phyloP scores from a whole-genome alignment of 1,284 basidiomycete genomes.

The Cryptococcus jaspeensis region DNA sequence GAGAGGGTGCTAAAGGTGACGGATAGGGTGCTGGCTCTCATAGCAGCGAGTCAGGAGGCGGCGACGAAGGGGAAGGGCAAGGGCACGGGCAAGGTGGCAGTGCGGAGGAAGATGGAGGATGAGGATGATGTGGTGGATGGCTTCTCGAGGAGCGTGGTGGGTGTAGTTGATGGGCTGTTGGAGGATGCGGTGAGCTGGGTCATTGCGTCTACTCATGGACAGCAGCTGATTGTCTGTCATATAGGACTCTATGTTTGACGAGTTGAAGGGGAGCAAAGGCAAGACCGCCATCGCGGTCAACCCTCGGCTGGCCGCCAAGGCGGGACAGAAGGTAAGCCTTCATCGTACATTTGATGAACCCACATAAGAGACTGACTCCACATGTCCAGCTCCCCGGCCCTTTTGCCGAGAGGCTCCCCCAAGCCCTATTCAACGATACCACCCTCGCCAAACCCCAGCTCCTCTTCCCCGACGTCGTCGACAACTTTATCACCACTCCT shows the following conservation, averaged over 20 bases:
- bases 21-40: constrained; percentile 63
- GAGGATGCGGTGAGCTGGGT: constrained; percentile 69
- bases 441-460: constrained; percentile 76
- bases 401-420: constrained; percentile 26
- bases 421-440: constrained; percentile 64
- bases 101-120: constrained; percentile 51
- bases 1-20: constrained; percentile 55
- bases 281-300: constrained; percentile 51
- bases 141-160: constrained; percentile 70
- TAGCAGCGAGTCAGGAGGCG: constrained; percentile 27
- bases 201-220: neutral
- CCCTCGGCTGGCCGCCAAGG: constrained; percentile 23
- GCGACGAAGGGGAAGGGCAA: constrained; percentile 53
- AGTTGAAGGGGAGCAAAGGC: constrained; percentile 69
- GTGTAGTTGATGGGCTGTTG: constrained; percentile 77
- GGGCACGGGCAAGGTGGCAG: constrained; percentile 34
- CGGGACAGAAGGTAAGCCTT: constrained; percentile 30
- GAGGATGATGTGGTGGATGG: constrained; percentile 74
- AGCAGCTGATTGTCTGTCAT: neutral
- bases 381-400: constrained; percentile 34
- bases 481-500: constrained; percentile 58
- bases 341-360: neutral
- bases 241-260: constrained; percentile 78
- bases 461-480: constrained; percentile 60
- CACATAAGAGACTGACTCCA: neutral